Conservation (phyloP, 495 filamentous ascomycete species). For the Penicillium arizonense region DNA sequence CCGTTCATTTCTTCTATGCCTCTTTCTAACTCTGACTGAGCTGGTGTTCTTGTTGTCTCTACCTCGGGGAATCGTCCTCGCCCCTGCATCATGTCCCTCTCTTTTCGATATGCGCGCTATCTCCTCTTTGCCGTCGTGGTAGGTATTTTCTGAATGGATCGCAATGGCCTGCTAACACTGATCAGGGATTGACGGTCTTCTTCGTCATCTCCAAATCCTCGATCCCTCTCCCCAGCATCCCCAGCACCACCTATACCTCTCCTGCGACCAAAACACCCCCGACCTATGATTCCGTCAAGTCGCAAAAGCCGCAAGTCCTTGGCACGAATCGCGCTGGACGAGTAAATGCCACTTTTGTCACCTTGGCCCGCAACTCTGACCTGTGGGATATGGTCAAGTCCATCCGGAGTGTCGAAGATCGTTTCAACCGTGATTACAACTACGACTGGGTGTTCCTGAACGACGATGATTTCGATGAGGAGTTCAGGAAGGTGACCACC, state of each 20-base stretch:
- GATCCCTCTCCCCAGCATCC: conserved; percentile 42
- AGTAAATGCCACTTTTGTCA: conserved; percentile 97
- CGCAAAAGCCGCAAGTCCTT: conserved; percentile 31
- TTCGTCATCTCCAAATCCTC: conserved; percentile 79
- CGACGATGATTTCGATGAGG: conserved; percentile 86
- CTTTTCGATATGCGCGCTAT: conserved; percentile 78
- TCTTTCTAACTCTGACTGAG: not conserved
- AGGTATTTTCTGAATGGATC: conserved; percentile 29
- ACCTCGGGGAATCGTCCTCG: conserved; percentile 5
- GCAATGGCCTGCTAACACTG: not conserved
- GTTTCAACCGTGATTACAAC: conserved; percentile 93
- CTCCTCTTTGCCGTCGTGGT: conserved; percentile 86
- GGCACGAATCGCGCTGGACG: conserved; percentile 58
- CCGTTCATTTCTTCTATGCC: not conserved
- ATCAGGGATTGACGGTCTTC: conserved; percentile 68
- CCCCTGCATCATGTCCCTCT: conserved; percentile 58
- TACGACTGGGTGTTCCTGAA: conserved; percentile 99
- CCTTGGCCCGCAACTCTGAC: conserved; percentile 87
- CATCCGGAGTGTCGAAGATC: conserved; percentile 93
- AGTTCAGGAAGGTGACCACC: conserved; percentile 88
- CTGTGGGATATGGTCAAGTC: conserved; percentile 95
- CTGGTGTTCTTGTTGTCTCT: conserved; percentile 3
- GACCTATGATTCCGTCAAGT: conserved; percentile 29
- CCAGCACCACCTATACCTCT: conserved; percentile 24
- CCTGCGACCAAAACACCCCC: conserved; percentile 16